A percentile compares a stretch with the other conserved stretches of the same genome.
These are phyloP conservation scores for Endotrypanum monterogeii DNA, from an alignment of 208 protist genomes.

Conservation along the genomic window DNA sequence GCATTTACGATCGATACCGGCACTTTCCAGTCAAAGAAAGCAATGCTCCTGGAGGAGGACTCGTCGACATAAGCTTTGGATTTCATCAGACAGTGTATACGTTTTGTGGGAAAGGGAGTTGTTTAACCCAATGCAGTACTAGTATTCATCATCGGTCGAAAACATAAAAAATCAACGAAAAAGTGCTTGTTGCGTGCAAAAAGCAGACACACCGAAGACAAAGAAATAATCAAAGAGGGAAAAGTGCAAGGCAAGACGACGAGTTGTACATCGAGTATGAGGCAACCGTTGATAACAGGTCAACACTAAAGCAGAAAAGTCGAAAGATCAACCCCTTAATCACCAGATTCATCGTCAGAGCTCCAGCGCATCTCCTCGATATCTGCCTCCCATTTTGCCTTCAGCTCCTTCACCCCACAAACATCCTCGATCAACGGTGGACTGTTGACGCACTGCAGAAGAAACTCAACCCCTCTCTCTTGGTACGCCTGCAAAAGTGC, in stretches of 20 bases:
- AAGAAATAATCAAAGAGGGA: neutral
- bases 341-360: conserved; percentile 27
- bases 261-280: neutral
- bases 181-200: neutral
- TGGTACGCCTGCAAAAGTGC: conserved; percentile 75
- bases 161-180: neutral
- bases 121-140: neutral
- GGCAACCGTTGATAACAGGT: neutral
- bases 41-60: neutral
- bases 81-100: neutral
- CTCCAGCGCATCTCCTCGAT: conserved; percentile 29
- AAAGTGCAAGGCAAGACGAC: neutral
- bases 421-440: conserved; percentile 79
- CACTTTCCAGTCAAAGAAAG: neutral
- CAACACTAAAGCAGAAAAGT: neutral
- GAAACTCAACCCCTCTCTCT: conserved; percentile 81
- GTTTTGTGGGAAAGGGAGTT: neutral
- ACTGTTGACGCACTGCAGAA: conserved; percentile 91
- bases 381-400: conserved; percentile 45
- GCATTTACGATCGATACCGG: too few species aligned
- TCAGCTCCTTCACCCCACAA: conserved; percentile 73
- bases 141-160: neutral
- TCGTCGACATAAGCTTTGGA: neutral
- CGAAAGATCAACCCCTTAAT: neutral
- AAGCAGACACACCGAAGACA: neutral